Evolutionary conservation across 805 yeast genomes (phyloP), one percentile per base, ranked within the genome.

Genomic region (Kodamaea sagamina): DNA sequence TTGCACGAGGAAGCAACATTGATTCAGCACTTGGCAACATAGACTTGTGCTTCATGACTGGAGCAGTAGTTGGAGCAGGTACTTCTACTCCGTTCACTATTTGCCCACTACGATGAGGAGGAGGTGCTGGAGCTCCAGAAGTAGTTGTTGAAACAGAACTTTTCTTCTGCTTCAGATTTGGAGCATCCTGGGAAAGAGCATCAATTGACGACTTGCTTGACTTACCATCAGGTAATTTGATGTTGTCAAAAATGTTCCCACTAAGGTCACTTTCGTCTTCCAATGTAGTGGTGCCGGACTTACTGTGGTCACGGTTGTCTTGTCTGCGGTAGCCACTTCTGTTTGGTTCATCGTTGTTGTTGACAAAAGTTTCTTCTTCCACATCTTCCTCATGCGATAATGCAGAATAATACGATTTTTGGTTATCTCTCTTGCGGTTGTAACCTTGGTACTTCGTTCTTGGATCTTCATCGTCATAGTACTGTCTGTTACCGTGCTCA

Each of bases 221-320:
- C 37, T 57, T 46, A 67, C 70, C 68, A 31, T 74, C 74, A 6
- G 83, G 84, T 44, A 78, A 57, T 51, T 72, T 71, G 47, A 75
- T 66, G 42, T 65, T 65, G 47, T 74, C 79, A 57, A 76, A 74
- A 19, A 72, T 63, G 18, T 61, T 41, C 7, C 47, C 48, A 31
- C 51, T 57, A n/a, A 50, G 45, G 5, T 47, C 58, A 25, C 54
- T 53, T n/a, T 57, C 64, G 11, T 59, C 67, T 2, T 65, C 63
- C 16, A 43, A 16, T 18, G 39, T 31, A 21, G 37, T 32, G 8
- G 44, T 28, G 17, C 18, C 34, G 7, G 46, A 36, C 10, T 31
- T 25, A 10, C 39, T 36, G 29, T 40, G 26, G 34, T 47, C 53
- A 9, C 46, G 46, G 13, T 45, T 47, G 17, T 35, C 44, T 9